These are phyloP conservation scores for Ceratocystiopsis brevicomis DNA, from an alignment of 2,329 filamentous ascomycete genomes.

Conservation along the genomic window DNA sequence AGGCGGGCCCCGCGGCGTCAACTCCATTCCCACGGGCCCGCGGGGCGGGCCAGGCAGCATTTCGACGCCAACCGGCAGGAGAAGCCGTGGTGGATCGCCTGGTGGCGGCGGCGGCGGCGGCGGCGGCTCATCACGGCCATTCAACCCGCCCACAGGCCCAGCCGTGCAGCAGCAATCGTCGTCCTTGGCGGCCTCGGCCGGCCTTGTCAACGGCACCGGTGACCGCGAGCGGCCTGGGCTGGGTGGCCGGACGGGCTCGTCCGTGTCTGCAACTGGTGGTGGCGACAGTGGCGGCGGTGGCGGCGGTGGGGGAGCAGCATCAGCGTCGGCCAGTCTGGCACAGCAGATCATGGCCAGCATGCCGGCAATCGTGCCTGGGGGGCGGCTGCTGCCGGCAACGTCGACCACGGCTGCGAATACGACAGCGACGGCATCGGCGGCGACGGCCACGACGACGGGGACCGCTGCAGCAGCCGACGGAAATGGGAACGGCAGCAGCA, in stretches of 20 bases:
- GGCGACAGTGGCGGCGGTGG: too few relatives aligned
- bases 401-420: too few relatives aligned
- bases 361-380: slow-evolving; percentile 30
- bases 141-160: slow-evolving; percentile 39
- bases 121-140: slow-evolving; percentile 21
- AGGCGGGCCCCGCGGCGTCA: slow-evolving; percentile 16
- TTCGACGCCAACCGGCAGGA: slow-evolving; percentile 8
- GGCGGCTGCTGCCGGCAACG: slow-evolving; percentile 20
- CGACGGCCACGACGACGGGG: too few relatives aligned
- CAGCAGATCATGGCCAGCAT: slow-evolving; percentile 33
- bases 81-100: slow-evolving; percentile 2
- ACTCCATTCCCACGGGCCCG: slow-evolving; percentile 30
- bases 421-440: too few relatives aligned
- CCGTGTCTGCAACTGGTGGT: too few relatives aligned
- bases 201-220: not conserved
- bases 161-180: slow-evolving; percentile 12
- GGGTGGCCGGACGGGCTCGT: too few relatives aligned
- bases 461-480: too few relatives aligned
- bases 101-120: not conserved
- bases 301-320: too few relatives aligned
- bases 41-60: slow-evolving; percentile 16
- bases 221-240: not conserved
- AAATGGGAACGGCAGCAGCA: too few relatives aligned
- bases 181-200: not conserved
- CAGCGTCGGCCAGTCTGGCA: slow-evolving; percentile 21